Conservation (phyloP, 805 yeast species). For the Kregervanrija pseudodelftensis region DNA sequence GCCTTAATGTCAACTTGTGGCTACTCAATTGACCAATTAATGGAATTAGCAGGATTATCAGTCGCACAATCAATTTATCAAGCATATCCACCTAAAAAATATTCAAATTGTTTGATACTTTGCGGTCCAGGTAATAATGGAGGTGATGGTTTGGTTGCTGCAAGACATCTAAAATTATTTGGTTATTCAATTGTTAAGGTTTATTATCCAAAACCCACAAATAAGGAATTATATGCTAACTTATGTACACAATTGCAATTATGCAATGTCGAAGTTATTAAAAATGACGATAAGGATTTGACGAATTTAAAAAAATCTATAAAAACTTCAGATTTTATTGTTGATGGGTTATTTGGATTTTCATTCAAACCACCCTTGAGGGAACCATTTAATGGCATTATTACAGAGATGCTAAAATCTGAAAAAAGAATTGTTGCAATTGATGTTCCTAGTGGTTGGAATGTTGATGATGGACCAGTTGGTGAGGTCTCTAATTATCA, state of each 20-base stretch:
- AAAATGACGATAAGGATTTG: conserved; percentile 13
- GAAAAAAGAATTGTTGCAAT: conserved; percentile 63
- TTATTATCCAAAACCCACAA: conserved; percentile 70
- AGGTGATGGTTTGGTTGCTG: conserved; percentile 95
- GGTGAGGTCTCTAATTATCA: conserved; percentile 28
- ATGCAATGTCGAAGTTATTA: conserved; percentile 54
- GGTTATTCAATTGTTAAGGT: conserved; percentile 64
- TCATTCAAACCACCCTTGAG: conserved; percentile 87
- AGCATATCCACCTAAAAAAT: conserved; percentile 48
- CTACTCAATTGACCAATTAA: conserved; percentile 77
- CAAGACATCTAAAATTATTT: conserved; percentile 78
- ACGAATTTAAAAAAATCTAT: conserved; percentile 22
- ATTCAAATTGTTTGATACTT: conserved; percentile 45
- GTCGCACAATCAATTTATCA: conserved; percentile 82
- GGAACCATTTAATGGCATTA: conserved; percentile 56
- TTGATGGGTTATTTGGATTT: conserved; percentile 90
- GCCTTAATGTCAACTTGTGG: conserved; percentile 80
- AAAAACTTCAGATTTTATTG: conserved; percentile 32
- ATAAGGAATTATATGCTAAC: conserved; percentile 48
- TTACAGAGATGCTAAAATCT: conserved; percentile 31
- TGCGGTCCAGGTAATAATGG: conserved; percentile 97
- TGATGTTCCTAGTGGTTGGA: conserved; percentile 97
- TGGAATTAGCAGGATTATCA: conserved; percentile 95
- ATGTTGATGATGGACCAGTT: conserved; percentile 80
- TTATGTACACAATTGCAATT: conserved; percentile 60